Evolutionary conservation across 257 asterid genomes (phyloP), one percentile per base, ranked within the genome.

Genomic region (Nicotiana sylvestris): DNA sequence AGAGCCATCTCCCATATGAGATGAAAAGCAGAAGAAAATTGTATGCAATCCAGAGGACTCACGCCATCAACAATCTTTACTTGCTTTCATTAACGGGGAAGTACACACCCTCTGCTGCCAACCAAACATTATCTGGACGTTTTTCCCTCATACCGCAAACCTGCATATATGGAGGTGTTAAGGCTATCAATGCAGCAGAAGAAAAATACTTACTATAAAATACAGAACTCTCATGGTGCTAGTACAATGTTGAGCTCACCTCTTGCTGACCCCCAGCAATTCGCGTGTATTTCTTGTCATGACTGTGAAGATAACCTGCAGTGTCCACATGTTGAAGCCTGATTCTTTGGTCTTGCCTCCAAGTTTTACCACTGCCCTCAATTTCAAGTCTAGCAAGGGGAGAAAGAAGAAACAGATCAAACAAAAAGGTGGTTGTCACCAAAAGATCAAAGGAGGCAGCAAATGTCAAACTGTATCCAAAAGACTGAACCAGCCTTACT

Each of bases 231-330:
- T 2, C 70, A 18, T 18, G 43, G 5, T 8, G 62, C 9, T 0
- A 11, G 49, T 39, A 49, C 69, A 46, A 56, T n/a, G 66, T 53
- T 9, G 33, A 53, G 82, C 81, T 85, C 64, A 96, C 99, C 99
- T 96, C 98, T 89, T 96, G 99, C 85, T 96, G 99, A n/a, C 98
- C 98, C 29, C 99, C 99, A 21, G 98, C 99, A 81, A 96, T 94
- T 64, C 99, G 98, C 21, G 91, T 88, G 89, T 93, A 96, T 85
- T 96, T 96, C 97, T 92, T 96, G 90, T 96, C 93, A 77, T 96
- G 99, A 83, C 99, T 96, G 90, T 96, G 99, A 61, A 96, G 95
- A 91, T 91, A 94, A 32, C 98, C 99, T 43, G 90, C 86, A 0
- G 99, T 96, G 85, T 96, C 99, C 18, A 91, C 90, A 83, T 96